Conservation (phyloP, 768 basidiomycete genomes). For the Pseudohyphozyma bogoriensis region DNA sequence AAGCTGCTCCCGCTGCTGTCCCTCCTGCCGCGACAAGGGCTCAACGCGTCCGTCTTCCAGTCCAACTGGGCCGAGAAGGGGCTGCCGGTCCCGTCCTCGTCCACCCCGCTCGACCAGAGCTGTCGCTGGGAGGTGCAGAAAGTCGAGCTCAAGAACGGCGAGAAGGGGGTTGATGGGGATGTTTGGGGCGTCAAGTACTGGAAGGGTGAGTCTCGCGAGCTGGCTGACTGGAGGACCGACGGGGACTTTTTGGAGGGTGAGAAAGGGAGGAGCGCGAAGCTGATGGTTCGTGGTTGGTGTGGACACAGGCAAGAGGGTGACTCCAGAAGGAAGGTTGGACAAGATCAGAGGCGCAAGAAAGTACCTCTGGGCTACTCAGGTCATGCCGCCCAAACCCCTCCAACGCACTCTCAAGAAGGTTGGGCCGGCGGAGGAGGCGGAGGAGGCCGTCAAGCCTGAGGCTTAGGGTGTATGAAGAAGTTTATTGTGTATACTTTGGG, state of each 20-base stretch:
- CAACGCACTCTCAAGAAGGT: neutral
- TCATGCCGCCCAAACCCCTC: neutral
- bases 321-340: neutral
- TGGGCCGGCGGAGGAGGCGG: slow-evolving; percentile 8
- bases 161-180: neutral
- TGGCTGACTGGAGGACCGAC: neutral
- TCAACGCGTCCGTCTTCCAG: slow-evolving; percentile 10
- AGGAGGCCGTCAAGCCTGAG: neutral
- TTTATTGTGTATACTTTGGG: neutral
- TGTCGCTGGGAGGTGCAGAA: slow-evolving; percentile 21
- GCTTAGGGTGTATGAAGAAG: too few relatives aligned
- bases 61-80: slow-evolving; percentile 13
- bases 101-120: neutral
- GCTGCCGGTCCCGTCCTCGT: slow-evolving; percentile 4
- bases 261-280: too few relatives aligned
- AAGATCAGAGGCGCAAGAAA: too few relatives aligned
- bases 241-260: neutral
- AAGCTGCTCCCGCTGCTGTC: slow-evolving; percentile 9
- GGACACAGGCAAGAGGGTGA: neutral
- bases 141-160: neutral
- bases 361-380: neutral
- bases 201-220: slow-evolving; percentile 6
- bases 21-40: slow-evolving; percentile 15
- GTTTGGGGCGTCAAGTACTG: slow-evolving; percentile 15
- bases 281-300: neutral